Percentiles rank a stretch among this genome's conserved stretches.
These are phyloP conservation scores for Alternaria metachromatica DNA, from an alignment of 2,329 filamentous ascomycete genomes.

Conservation along the genomic window DNA sequence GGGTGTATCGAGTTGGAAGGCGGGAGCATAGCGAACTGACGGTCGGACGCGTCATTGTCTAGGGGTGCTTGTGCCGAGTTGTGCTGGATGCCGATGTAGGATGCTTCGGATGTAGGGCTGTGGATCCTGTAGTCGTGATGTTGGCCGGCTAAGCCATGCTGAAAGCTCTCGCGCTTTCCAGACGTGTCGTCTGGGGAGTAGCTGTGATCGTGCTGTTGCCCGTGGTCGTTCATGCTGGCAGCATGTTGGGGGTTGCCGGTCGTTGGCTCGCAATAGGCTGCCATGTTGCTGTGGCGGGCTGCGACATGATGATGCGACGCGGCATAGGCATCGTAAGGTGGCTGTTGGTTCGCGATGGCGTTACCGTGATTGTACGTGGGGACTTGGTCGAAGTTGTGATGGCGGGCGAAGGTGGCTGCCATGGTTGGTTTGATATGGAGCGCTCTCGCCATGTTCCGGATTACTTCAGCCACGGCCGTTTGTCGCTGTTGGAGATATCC, in stretches of 20 bases:
- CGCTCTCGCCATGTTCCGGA: constrained; percentile 4
- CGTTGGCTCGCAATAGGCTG: constrained; percentile 20
- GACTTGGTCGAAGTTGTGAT: constrained; percentile 4
- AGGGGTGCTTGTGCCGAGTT: constrained; percentile 12
- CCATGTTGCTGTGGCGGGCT: constrained; percentile 14
- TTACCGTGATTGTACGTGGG: constrained; percentile 9
- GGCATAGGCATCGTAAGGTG: constrained; percentile 25
- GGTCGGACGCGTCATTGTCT: constrained; percentile 18
- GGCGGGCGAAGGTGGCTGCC: constrained; percentile 10
- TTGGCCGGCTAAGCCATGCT: not conserved
- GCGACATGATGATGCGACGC: constrained; percentile 27
- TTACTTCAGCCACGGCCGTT: constrained; percentile 3
- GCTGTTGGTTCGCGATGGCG: constrained; percentile 12
- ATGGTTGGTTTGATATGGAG: constrained; percentile 9
- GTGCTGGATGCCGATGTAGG: constrained; percentile 6
- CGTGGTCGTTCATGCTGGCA: constrained; percentile 14
- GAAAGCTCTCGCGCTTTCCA: not conserved
- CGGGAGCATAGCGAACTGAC: constrained; percentile 41
- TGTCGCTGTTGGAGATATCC: not conserved
- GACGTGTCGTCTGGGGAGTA: constrained; percentile 9
- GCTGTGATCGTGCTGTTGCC: constrained; percentile 7
- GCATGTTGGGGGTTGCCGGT: constrained; percentile 6
- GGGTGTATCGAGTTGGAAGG: constrained; percentile 33
- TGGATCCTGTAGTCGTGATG: constrained; percentile 1
- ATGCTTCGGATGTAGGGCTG: not conserved